These are phyloP conservation scores for Cladosporium sp. DNA, from an alignment of 2,329 filamentous ascomycete species.

Conservation along the genomic window DNA sequence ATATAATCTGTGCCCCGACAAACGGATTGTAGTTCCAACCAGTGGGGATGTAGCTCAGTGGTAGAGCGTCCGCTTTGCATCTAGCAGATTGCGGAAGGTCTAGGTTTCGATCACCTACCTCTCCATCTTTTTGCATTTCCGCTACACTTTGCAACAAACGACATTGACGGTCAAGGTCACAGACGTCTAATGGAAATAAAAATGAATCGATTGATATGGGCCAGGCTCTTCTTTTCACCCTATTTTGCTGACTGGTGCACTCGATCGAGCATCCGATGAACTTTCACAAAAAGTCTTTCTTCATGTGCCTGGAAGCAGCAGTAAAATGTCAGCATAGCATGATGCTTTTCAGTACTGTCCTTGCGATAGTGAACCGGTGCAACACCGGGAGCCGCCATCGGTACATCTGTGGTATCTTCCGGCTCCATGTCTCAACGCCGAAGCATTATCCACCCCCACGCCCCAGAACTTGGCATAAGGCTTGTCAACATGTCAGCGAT, in stretches of 20 bases:
- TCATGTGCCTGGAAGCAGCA: background rate
- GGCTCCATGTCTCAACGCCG: background rate
- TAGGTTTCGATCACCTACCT: slow-evolving; percentile 19
- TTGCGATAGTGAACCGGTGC: no score
- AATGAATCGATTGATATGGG: background rate
- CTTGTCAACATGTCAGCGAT: background rate
- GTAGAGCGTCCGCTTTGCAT: slow-evolving; percentile 19
- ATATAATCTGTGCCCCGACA: no score
- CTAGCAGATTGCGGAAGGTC: slow-evolving; percentile 16
- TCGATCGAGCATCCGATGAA: background rate
- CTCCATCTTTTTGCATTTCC: slow-evolving; percentile 12
- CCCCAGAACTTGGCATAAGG: slow-evolving; percentile 1
- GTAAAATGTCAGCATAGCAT: background rate
- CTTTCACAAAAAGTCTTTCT: background rate
- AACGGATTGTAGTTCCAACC: background rate
- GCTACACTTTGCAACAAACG: background rate
- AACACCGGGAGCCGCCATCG: background rate
- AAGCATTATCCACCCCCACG: background rate
- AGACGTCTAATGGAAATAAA: background rate
- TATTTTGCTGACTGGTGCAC: background rate
- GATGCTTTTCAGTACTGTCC: background rate
- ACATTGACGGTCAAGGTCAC: background rate
- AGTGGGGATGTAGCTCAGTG: slow-evolving; percentile 17
- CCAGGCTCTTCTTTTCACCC: background rate
- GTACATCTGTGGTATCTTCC: background rate